Evolutionary conservation across 768 basidiomycete species (phyloP), one percentile per base, ranked within the genome.

Genomic region (Imleria badia): DNA sequence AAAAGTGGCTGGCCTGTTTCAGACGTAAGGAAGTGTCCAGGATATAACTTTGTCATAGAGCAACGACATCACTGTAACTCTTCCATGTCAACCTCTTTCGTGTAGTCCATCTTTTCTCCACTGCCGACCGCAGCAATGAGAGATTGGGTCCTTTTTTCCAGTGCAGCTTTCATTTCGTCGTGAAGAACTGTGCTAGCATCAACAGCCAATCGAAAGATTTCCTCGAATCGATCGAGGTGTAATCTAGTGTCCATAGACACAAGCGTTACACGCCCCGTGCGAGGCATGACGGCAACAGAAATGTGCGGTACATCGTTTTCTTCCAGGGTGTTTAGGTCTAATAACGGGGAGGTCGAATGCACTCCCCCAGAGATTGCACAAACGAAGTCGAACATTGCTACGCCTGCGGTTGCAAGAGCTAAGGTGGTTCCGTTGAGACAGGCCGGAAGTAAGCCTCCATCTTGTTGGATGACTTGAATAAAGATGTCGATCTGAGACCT

Each of bases 351-450:
- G 0, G 87, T 82, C 20, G 86, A 85, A 68, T 95, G 88, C 39
- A 94, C 87, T 9, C 94, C 95, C 41, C 91, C 86, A 3, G 91
- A 87, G 48, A 97, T 80, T 8, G 95, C 91, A 55, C 91, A 92
- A 50, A 97, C 86, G 67, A 96, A 94, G 75, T 98, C 95, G 48
- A 84, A 72, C 61, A 98, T 78, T 0, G 97, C 90, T 22, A 99
- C 87, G 1, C 97, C 97, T 6, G 95, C 94, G 48, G 82, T 85
- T 62, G 91, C 83, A 30, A 99, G 82, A 0, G 96, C 94, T 39
- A 99, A 81, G 7, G 94, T 97, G 5, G 94, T 94, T 33, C 87
- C 95, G 67, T 98, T 99, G 65, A 99, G 91, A 60, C 92, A 89
- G 6, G 95, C 86, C 52, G 91, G 89, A 22, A 98, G 80, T 39